phyloP scores from a whole-genome alignment of 306 rosid species.

The Cyclanthera cordifolia region DNA sequence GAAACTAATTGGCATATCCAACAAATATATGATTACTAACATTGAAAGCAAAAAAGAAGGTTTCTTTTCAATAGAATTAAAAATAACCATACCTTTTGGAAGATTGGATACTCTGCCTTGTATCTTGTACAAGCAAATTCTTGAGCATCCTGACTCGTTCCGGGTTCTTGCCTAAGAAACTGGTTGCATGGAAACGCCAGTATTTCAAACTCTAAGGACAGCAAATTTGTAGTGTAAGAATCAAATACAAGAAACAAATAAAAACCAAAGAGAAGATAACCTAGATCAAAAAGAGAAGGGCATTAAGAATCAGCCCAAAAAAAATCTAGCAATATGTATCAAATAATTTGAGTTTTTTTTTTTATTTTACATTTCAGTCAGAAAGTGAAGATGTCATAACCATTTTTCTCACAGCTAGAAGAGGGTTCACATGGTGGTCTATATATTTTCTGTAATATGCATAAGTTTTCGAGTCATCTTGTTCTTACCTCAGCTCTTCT shows the following conservation, averaged over 20 bases:
- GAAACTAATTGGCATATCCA: no score
- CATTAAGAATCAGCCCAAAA: background rate
- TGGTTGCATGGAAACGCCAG: conserved; percentile 98
- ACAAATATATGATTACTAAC: no score
- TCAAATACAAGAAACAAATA: background rate
- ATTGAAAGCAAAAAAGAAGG: background rate
- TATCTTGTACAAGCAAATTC: conserved; percentile 71
- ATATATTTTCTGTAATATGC: background rate
- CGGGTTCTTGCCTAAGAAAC: conserved; percentile 79
- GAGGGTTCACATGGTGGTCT: background rate
- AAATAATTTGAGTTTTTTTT: background rate
- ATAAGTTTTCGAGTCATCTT: background rate
- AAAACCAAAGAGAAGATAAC: background rate
- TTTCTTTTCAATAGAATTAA: background rate
- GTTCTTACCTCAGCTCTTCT: background rate
- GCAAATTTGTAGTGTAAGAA: background rate
- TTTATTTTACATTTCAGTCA: background rate
- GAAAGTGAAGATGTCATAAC: background rate
- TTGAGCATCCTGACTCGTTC: conserved; percentile 53
- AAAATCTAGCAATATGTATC: no score
- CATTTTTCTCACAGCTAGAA: background rate
- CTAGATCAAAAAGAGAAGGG: background rate
- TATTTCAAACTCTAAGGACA: conserved; percentile 61
- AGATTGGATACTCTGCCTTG: conserved; percentile 80
- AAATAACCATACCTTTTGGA: conserved; percentile 50